Evolutionary conservation across 2,329 filamentous ascomycete genomes (phyloP), one percentile per base, ranked within the genome.

Genomic region (Periconia sp.): DNA sequence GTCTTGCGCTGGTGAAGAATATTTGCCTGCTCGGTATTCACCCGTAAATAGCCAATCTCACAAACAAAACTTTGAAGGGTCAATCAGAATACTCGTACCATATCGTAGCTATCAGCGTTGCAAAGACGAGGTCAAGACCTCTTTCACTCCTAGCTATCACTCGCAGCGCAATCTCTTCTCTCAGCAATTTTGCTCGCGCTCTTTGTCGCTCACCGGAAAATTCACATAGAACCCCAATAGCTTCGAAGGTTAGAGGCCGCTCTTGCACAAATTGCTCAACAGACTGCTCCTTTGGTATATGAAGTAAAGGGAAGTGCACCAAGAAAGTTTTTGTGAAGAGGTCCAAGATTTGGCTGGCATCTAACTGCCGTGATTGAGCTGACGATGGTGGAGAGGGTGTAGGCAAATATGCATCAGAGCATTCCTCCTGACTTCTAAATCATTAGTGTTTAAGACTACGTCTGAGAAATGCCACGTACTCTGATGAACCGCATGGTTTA

Each of bases 241-340:
- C 53, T 43, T 47, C 46, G 20, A 52, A 63, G 9, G 59, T 51
- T 17, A 59, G 47, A 8, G 62, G 62, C 3, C 50, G 47, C 27
- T 62, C 52, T 3, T 42, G 46, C 18, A 47, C 41, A 15, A 64
- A 50, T 14, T 53, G 19, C 11, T 50, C 47, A 2, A 51, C 23
- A 1, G 60, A 55, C 5, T 40, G 50, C 10, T 47, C 30, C 9
- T 19, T 3, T 11, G 56, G 47, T 10, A 65, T 18, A 40, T 53
- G 47, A 1, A 62, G 31, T 18, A 58, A 54, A 8, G 62, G 62
- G 35, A 58, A 63, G 11, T 37, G 54, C 3, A 49, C 46, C 11
- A 60, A 49, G 27, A 59, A 54, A 3, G 41, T 48, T 2, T 47
- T 52, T 6, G 54, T 52, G 37, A 62, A 64, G 2, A 23, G 52